phyloP scores from a whole-genome alignment of 2,329 filamentous ascomycete species.

The Arthrinium puccinioides region DNA sequence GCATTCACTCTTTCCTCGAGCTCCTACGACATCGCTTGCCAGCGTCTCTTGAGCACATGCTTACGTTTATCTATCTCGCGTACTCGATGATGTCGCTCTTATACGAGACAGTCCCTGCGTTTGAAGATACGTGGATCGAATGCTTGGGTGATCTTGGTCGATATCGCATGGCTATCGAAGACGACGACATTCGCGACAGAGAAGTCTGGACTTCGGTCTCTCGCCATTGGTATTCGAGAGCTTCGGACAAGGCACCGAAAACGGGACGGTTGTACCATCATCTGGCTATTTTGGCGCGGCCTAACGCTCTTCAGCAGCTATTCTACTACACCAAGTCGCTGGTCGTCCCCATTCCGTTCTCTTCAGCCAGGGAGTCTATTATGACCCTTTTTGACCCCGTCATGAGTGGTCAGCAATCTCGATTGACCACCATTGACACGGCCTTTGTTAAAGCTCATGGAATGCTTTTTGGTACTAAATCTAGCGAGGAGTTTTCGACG shows the following conservation, averaged over 20 bases:
- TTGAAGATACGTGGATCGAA: constrained; percentile 88
- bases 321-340: constrained; percentile 67
- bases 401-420: constrained; percentile 29
- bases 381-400: constrained; percentile 61
- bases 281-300: constrained; percentile 69
- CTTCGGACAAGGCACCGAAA: constrained; percentile 67
- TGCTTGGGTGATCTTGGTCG: constrained; percentile 80
- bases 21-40: constrained; percentile 69
- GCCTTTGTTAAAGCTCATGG: constrained; percentile 58
- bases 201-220: constrained; percentile 79
- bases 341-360: constrained; percentile 60
- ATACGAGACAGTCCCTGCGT: constrained; percentile 76
- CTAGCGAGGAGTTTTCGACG: constrained; percentile 35
- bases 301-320: constrained; percentile 62
- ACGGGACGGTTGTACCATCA: constrained; percentile 84
- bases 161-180: constrained; percentile 88
- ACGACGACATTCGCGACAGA: constrained; percentile 65
- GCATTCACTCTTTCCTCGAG: constrained; percentile 80
- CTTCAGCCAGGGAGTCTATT: constrained; percentile 61
- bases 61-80: constrained; percentile 80
- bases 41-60: constrained; percentile 76
- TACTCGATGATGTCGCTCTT: constrained; percentile 87
- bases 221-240: constrained; percentile 76
- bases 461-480: constrained; percentile 50
- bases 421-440: constrained; percentile 42